A percentile compares a stretch with the other conserved stretches of the same genome.
phyloP scores from a whole-genome alignment of 305 asterid genomes.

The Solanum hybrid region DNA sequence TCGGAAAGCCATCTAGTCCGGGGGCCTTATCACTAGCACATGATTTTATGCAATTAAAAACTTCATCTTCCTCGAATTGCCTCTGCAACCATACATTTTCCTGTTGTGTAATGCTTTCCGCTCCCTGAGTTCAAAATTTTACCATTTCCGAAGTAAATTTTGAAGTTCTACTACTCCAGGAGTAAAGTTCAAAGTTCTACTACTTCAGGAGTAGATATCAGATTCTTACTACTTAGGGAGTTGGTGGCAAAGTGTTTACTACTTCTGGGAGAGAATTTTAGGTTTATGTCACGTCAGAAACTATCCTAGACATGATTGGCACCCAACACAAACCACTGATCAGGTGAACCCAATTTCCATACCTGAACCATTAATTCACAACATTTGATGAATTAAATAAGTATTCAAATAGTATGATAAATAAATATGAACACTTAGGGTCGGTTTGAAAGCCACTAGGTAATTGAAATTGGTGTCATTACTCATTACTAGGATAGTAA shows the following conservation, averaged over 20 bases:
- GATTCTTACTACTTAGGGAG: background rate
- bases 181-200: background rate
- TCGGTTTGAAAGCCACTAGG: too few relatives aligned
- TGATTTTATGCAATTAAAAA: too few relatives aligned
- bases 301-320: background rate
- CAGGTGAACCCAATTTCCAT: background rate
- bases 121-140: background rate
- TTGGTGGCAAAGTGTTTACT: background rate
- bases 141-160: background rate
- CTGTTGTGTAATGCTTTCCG: too few relatives aligned
- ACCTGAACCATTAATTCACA: background rate
- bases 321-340: background rate
- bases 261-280: background rate
- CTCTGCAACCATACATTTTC: too few relatives aligned
- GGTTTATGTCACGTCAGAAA: background rate
- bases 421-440: too few relatives aligned
- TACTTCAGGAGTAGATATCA: background rate
- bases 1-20: too few relatives aligned
- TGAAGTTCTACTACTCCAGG: background rate
- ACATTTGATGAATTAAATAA: background rate
- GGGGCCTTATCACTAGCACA: too few relatives aligned
- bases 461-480: too few relatives aligned
- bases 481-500: too few relatives aligned
- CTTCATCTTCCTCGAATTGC: too few relatives aligned
- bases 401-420: background rate